Conservation (phyloP, 2,329 filamentous ascomycete genomes). For the Colletotrichum viniferum region DNA sequence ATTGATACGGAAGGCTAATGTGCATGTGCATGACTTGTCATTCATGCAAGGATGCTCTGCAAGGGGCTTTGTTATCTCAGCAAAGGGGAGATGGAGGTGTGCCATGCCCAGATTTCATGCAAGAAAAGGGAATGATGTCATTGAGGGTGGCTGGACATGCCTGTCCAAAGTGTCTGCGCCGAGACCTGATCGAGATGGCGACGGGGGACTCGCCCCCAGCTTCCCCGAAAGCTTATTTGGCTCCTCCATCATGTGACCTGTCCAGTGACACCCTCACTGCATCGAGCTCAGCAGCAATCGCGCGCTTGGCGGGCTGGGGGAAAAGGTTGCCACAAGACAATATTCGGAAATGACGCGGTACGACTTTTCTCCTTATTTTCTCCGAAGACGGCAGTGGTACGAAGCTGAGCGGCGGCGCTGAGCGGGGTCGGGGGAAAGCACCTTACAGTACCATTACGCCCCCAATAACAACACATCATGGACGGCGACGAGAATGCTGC, state of each 20-base stretch:
- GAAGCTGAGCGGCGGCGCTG: neutral
- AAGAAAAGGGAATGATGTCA: slow-evolving; percentile 10
- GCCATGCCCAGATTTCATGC: neutral
- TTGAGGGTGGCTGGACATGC: slow-evolving; percentile 2
- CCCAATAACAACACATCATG: neutral
- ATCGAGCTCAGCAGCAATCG: neutral
- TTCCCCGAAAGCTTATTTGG: neutral
- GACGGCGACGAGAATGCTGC: neutral
- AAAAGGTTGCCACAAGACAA: neutral
- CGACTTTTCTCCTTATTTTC: too few species aligned
- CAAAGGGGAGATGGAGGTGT: neutral
- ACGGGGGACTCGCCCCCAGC: neutral
- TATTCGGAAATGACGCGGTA: neutral
- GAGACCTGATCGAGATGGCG: slow-evolving; percentile 7
- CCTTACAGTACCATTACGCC: neutral
- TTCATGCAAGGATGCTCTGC: neutral
- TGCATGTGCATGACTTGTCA: neutral
- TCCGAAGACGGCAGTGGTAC: neutral
- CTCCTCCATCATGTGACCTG: slow-evolving; percentile 2
- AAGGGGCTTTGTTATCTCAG: neutral
- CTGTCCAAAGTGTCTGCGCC: neutral
- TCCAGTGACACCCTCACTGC: neutral
- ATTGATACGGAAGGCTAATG: neutral
- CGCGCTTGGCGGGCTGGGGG: neutral
- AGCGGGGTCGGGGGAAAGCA: neutral